Base-by-base conservation (phyloP, 1,284 basidiomycete species). In the Porodaedalea pini region DNA sequence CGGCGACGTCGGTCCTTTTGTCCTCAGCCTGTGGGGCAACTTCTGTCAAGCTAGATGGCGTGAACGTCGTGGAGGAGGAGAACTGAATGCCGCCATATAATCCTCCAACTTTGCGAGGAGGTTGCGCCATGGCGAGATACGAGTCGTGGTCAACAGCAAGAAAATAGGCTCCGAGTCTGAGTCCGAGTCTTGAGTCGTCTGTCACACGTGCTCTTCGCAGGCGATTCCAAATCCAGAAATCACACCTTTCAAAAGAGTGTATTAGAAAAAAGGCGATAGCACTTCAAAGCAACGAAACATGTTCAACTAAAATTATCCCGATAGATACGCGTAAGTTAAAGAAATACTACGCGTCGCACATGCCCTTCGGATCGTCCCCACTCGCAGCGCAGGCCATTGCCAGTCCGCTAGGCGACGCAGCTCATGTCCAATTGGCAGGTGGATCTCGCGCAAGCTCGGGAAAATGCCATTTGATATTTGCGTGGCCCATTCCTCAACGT, bases 71-170 rank as follows among this genome's bases (percentile, higher is more conserved):
- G 41, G 78, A 75, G 59, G 83, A 80, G 36, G 86, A 87, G 71
- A 90, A 90, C 57, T 88, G 85, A 62, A 90, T 89, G 66, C 88
- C 88, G 51, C 88, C 88, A 64, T 90, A 90, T 54, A 90, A 78
- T 57, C 88, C 88, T 59, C 88, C 88, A 59, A 86, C 85, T 77
- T 82, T 80, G 71, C 82, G 61, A 48, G 61, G 39, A 37, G 43
- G 56, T 50, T 41, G 31, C 29, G 52, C 47, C 60, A 58, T 61
- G 39, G 51, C 21, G 32, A n/a, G 23, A 39, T 37, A n/a, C n/a
- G n/a, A 23, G 56, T 52, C 15, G 41, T 34, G 41, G 54, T 41
- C 31, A 32, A 27, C 25, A 36, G 40, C n/a, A 31, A 43, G 34
- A 36, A 44, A 27, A 6, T 13, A 34, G 31, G 25, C 11, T 8